Evolutionary conservation across 352 stramenopile species (phyloP).

Genomic region (Pythium grandisporangium): DNA sequence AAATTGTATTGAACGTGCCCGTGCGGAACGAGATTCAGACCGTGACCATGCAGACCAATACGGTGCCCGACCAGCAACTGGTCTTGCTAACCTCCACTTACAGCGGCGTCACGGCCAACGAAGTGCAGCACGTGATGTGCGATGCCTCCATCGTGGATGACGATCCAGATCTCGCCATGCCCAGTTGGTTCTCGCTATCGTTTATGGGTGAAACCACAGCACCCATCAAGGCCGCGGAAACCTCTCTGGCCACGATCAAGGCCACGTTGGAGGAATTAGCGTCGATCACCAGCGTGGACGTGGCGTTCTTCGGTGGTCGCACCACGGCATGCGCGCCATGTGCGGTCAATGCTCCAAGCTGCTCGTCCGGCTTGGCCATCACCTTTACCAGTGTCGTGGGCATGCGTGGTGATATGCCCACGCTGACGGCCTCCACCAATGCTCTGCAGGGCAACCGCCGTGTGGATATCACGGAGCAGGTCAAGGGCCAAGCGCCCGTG

Average conservation of each 20-base stretch:
- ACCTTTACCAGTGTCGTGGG: slow-evolving; percentile 82
- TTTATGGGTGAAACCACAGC: slow-evolving; percentile 87
- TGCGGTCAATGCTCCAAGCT: slow-evolving; percentile 23
- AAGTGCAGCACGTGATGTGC: slow-evolving; percentile 90
- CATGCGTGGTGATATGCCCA: slow-evolving; percentile 81
- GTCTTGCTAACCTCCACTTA: slow-evolving; percentile 82
- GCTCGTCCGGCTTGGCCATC: slow-evolving; percentile 74
- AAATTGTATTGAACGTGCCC: slow-evolving; percentile 46
- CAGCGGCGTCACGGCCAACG: slow-evolving; percentile 27
- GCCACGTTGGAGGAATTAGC: slow-evolving; percentile 82
- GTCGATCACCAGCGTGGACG: slow-evolving; percentile 79
- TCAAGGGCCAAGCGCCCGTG: slow-evolving; percentile 81
- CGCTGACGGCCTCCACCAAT: slow-evolving; percentile 77
- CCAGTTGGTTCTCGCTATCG: slow-evolving; percentile 67
- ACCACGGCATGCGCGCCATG: slow-evolving; percentile 75
- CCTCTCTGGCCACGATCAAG: slow-evolving; percentile 64
- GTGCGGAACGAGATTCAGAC: slow-evolving; percentile 64
- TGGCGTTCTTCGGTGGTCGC: slow-evolving; percentile 47
- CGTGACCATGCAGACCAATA: slow-evolving; percentile 64
- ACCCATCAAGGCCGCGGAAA: slow-evolving; percentile 79
- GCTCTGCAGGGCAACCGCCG: slow-evolving; percentile 83
- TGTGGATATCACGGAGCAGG: slow-evolving; percentile 75
- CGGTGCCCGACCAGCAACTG: slow-evolving; percentile 83
- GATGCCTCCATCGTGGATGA: too few species aligned
- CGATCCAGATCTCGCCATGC: too few species aligned